Base-by-base conservation (phyloP, 352 stramenopile genomes). In the Phytophthora citrophthora region DNA sequence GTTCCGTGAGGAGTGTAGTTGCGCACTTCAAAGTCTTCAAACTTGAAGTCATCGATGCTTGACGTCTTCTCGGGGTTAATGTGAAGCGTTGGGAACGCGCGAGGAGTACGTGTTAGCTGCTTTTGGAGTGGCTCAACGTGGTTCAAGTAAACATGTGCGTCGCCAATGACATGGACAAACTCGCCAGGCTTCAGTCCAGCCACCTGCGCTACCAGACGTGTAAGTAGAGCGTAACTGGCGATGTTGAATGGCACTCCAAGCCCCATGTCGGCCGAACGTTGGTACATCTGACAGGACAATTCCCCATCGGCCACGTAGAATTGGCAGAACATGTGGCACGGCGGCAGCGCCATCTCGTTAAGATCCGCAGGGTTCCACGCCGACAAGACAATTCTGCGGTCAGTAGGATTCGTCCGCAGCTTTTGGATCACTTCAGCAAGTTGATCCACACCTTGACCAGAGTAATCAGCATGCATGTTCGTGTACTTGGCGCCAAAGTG, bases 171-270 rank as follows among this genome's bases (percentile, higher is more conserved):
- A 73, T 99, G 98, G 48, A 99, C 86, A 43, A 99, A 99, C 31
- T 99, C 97, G 20, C 97, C 97, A 18, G 97, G 73, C 55, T 97
- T 90, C 2, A 99, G 72, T 1, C 86, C 89, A 1, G 88, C 94
- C 16, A 99, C 97, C 55, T 99, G 97, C 2, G 97, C 97, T 20
- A 99, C 76, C 65, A 99, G 85, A 47, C 96, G 89, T 23, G 97
- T 99, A 11, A 99, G 84, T 48, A 99, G 77, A 31, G 97, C 93
- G 77, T 99, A 99, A 47, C 91, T 99, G 10, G 98, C 98, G 79
- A 99, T 99, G 80, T 99, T 99, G 78, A 99, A 99, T 6, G 98
- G 98, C 32, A 99, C 98, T 7, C 98, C 98, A 26, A 99, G 89
- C 6, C 97, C 97, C 96, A 99, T 99, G 77, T 99, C 98, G 16